Evolutionary conservation across 305 asterid species (phyloP), one percentile per base, ranked within the genome.

Genomic region (Fraxinus greggii): DNA sequence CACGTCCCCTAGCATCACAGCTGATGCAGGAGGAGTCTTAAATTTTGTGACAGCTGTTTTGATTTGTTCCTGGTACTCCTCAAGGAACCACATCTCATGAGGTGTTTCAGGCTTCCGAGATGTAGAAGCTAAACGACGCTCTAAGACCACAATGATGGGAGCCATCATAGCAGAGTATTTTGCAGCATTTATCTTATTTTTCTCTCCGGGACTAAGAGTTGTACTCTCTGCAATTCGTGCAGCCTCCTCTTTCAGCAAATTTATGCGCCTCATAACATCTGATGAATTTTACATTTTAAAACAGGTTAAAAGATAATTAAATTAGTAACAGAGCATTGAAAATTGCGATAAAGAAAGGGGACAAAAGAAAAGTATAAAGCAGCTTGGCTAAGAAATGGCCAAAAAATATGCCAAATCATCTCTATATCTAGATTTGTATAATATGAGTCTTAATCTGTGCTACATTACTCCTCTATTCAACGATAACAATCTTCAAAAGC

Each of bases 101-200:
- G 98, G 97, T n/a, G 99, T 97, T 90, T 94, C 98, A 75, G 99
- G 98, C 89, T 86, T 91, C 84, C 94, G 89, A 83, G 98, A 93
- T 29, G 99, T 95, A 80, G 98, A 97, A 85, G 92, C 89, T 88
- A 97, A 92, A 78, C 99, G 98, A 76, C 99, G 99, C 89, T 97
- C 99, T 85, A 97, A 87, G 83, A 90, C 97, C 80, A 97, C 98
- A 86, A 92, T 88, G 82, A 95, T 90, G 63, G 99, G 98, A 81
- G 99, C 97, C 99, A 95, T 97, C 99, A 97, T 97, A 82, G 99
- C 99, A 3, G 98, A 92, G 90, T 95, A 97, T 86, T 97, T 97
- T 3, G 99, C 98, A 84, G 93, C 96, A 90, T 92, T 97, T 79
- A 97, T 97, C 87, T 95, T 97, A 88, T 84, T 93, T 93, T 97